Percentiles rank a stretch among this genome's conserved stretches.
phyloP scores from a whole-genome alignment of 352 stramenopile species.

The Phytophthora litchii region DNA sequence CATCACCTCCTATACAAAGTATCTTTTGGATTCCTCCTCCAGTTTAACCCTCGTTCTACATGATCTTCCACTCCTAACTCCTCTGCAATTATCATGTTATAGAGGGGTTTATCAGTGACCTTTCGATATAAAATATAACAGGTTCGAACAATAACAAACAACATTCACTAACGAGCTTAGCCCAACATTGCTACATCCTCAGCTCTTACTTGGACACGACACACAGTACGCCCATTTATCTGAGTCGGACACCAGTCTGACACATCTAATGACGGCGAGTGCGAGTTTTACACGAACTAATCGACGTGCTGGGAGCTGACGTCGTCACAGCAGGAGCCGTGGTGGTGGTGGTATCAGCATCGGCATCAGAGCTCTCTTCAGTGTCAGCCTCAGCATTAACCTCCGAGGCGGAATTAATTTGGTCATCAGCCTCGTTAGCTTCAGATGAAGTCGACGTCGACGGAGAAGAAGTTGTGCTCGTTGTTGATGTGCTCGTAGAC shows the following conservation, averaged over 20 bases:
- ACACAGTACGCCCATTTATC: conserved; percentile 3
- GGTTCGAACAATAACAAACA: not conserved
- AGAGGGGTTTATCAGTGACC: no score
- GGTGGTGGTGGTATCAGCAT: conserved; percentile 9
- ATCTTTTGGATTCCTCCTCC: no score
- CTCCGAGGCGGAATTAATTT: conserved; percentile 5
- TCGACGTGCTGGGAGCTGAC: conserved; percentile 14
- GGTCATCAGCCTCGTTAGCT: conserved; percentile 18
- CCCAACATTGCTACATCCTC: not conserved
- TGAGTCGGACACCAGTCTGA: not conserved
- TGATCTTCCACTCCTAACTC: no score
- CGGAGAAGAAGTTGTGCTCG: not conserved
- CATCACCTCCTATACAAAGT: no score
- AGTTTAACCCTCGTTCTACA: no score
- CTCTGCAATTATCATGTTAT: no score
- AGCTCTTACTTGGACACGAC: conserved; percentile 3
- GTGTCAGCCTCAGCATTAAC: conserved; percentile 21
- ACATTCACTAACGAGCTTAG: conserved; percentile 14
- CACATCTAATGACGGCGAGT: conserved; percentile 19
- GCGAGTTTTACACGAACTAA: conserved; percentile 22
- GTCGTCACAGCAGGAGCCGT: not conserved
- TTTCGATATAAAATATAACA: no score
- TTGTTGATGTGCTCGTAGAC: not conserved
- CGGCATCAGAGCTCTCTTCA: not conserved
- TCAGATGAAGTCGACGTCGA: conserved; percentile 9